Percentiles rank a stretch among this genome's conserved stretches.
Conservation (phyloP, 2,329 filamentous ascomycete species). For the Cordyceps farinosa region DNA sequence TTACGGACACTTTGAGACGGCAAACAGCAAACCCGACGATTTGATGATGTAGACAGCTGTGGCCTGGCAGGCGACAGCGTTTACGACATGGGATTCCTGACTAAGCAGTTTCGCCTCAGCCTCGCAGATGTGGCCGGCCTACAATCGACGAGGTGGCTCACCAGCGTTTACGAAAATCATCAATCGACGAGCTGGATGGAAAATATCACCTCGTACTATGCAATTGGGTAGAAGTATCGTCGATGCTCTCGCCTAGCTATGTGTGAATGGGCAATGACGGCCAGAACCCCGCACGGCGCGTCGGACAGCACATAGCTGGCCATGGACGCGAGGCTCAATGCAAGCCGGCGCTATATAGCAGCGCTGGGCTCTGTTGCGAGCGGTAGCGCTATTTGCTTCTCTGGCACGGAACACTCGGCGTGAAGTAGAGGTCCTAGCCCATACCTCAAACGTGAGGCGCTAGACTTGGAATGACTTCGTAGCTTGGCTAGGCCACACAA, state of each 20-base stretch:
- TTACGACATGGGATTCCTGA: constrained; percentile 12
- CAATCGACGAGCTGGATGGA: background rate
- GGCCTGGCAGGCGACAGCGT: constrained; percentile 15
- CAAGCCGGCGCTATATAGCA: background rate
- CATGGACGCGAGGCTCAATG: background rate
- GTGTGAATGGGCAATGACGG: too few relatives aligned
- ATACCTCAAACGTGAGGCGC: background rate
- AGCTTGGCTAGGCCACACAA: too few relatives aligned
- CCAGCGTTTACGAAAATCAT: too few relatives aligned
- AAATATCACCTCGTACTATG: too few relatives aligned
- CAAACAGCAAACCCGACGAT: background rate
- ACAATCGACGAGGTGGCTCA: background rate
- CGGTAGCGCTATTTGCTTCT: background rate
- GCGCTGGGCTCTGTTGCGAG: background rate
- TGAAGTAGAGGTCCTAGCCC: background rate
- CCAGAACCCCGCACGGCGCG: too few relatives aligned
- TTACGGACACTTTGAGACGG: background rate
- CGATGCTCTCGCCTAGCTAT: too few relatives aligned
- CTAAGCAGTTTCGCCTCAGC: constrained; percentile 4
- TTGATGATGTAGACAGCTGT: constrained; percentile 14
- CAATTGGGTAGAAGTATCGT: too few relatives aligned
- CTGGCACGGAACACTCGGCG: background rate
- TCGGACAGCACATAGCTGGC: too few relatives aligned
- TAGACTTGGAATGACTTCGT: background rate
- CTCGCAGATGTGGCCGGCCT: background rate